A percentile compares a stretch with the other conserved stretches of the same genome.
phyloP scores from a whole-genome alignment of 164 flowering plant species.

The Sextonia rubra region DNA sequence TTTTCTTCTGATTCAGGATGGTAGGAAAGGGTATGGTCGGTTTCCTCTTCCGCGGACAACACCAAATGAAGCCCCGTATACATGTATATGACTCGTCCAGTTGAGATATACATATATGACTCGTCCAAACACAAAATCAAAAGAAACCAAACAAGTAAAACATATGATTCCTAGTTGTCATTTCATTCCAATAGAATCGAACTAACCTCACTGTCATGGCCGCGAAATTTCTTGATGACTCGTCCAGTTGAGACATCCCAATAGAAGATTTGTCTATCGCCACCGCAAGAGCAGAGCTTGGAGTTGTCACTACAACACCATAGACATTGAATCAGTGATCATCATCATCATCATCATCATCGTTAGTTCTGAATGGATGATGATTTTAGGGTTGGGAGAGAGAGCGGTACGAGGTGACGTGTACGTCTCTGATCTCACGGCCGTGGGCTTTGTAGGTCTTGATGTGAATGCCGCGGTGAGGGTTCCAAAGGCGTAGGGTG shows the following conservation, averaged over 20 bases:
- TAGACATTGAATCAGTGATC: background rate
- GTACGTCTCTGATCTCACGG: slow-evolving; percentile 93
- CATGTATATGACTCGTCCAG: no score
- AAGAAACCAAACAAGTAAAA: no score
- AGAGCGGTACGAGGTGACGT: slow-evolving; percentile 55
- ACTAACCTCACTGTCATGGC: slow-evolving; percentile 81
- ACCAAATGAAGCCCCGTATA: no score
- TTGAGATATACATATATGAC: no score
- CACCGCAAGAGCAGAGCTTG: slow-evolving; percentile 82
- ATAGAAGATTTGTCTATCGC: slow-evolving; percentile 84
- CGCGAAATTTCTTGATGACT: slow-evolving; percentile 86
- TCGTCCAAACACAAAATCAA: no score
- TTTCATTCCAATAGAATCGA: background rate
- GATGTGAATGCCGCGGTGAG: slow-evolving; percentile 89
- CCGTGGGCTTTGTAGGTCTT: slow-evolving; percentile 92
- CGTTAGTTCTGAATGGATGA: background rate
- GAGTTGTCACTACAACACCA: slow-evolving; percentile 65
- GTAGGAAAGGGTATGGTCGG: no score
- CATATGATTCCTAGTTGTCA: background rate
- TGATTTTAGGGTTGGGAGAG: background rate
- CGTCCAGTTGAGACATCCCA: slow-evolving; percentile 91
- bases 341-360: no score
- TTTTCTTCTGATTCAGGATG: no score
- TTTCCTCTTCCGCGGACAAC: no score
- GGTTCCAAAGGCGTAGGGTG: slow-evolving; percentile 94